These are phyloP conservation scores for Penicillium polonicum DNA, from an alignment of 2,329 filamentous ascomycete genomes.

Conservation along the genomic window DNA sequence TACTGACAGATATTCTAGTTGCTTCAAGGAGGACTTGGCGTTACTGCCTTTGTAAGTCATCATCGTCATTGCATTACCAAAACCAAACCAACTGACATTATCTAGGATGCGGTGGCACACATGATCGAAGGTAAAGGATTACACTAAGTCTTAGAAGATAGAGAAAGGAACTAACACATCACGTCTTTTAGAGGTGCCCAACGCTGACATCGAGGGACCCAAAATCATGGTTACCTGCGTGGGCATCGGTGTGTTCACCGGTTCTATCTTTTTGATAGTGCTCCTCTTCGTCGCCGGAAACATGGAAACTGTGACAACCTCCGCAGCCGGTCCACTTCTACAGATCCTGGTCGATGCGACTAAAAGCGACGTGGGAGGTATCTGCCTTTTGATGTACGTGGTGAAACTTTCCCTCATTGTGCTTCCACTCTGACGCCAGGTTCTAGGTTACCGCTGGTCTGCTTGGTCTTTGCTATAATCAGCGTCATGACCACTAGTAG, in stretches of 20 bases:
- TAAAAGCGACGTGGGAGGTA: slow-evolving; percentile 58
- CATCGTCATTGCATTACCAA: not conserved
- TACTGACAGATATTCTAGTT: slow-evolving; percentile 26
- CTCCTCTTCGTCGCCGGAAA: slow-evolving; percentile 63
- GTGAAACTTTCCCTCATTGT: not conserved
- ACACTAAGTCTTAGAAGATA: not conserved
- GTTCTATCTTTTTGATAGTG: slow-evolving; percentile 61
- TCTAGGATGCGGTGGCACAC: slow-evolving; percentile 43
- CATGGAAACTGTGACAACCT: slow-evolving; percentile 55
- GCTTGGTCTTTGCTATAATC: slow-evolving; percentile 33
- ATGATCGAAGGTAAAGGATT: slow-evolving; percentile 47
- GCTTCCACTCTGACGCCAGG: slow-evolving; percentile 5
- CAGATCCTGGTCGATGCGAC: slow-evolving; percentile 65
- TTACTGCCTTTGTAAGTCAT: slow-evolving; percentile 51
- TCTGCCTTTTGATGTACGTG: slow-evolving; percentile 59
- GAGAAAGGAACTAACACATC: not conserved
- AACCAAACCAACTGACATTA: slow-evolving; percentile 1
- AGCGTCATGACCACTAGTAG: slow-evolving; percentile 39
- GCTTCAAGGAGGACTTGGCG: slow-evolving; percentile 51
- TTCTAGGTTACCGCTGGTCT: slow-evolving; percentile 32
- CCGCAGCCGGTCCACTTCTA: slow-evolving; percentile 57
- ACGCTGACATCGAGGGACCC: slow-evolving; percentile 55
- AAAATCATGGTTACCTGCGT: slow-evolving; percentile 66
- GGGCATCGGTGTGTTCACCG: slow-evolving; percentile 60
- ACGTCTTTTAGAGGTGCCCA: slow-evolving; percentile 35